Conservation (phyloP, 805 yeast species). For the Yarrowia deformans region DNA sequence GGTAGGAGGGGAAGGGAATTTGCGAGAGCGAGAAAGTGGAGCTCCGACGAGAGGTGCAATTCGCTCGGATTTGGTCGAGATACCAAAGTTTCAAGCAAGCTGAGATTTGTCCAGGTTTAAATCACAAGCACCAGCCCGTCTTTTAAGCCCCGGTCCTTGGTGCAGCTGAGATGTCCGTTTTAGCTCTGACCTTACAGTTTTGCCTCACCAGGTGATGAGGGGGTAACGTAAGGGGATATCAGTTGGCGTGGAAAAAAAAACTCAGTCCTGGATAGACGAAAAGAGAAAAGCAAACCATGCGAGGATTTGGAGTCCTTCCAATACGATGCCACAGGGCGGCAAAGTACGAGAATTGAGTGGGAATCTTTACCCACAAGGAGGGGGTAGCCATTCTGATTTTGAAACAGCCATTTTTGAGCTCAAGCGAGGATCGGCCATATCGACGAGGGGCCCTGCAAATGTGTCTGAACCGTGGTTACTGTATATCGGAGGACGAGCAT, state of each 20-base stretch:
- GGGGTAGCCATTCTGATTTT: too few species aligned
- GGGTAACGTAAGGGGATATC: conserved; percentile 35
- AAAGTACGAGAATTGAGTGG: too few species aligned
- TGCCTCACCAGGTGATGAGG: conserved; percentile 39
- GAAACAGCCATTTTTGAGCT: too few species aligned
- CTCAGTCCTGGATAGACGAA: background rate
- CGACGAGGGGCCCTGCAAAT: too few species aligned
- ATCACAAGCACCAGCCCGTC: conserved; percentile 38
- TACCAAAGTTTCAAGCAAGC: conserved; percentile 19
- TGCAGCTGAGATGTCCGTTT: conserved; percentile 37
- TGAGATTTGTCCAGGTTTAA: conserved; percentile 32
- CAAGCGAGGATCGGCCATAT: too few species aligned
- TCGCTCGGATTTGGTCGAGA: background rate
- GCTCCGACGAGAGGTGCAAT: background rate
- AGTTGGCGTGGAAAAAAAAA: conserved; percentile 22
- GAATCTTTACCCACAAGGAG: too few species aligned
- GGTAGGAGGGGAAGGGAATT: too few species aligned
- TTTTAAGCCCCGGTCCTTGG: conserved; percentile 34
- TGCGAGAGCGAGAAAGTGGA: too few species aligned
- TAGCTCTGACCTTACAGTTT: conserved; percentile 34
- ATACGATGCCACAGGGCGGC: too few species aligned
- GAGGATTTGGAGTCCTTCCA: too few species aligned
- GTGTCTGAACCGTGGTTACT: too few species aligned
- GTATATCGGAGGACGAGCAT: background rate
- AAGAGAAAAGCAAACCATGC: conserved; percentile 1